phyloP scores from a whole-genome alignment of 192 early-diverging fungal genomes.

The Coemansia sp. region DNA sequence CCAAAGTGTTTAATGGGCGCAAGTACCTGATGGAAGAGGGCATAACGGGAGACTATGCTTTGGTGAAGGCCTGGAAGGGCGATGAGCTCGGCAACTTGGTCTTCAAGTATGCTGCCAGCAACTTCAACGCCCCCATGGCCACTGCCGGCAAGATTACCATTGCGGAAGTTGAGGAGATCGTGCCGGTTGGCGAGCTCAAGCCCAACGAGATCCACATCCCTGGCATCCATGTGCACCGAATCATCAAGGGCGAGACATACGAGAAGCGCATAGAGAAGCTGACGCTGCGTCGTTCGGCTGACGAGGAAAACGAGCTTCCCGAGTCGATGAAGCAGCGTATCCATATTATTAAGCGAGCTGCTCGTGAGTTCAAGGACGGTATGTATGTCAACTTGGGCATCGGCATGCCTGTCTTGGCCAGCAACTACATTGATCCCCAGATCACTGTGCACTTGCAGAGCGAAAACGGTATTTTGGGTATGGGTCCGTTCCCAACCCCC shows the following conservation, averaged over 20 bases:
- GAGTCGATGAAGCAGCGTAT: conserved; percentile 56
- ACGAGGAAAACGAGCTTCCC: conserved; percentile 32
- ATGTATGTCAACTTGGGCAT: conserved; percentile 75
- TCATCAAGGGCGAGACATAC: conserved; percentile 67
- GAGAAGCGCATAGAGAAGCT: conserved; percentile 73
- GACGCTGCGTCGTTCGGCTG: conserved; percentile 53
- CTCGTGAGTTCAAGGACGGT: conserved; percentile 73
- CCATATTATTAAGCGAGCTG: conserved; percentile 71
- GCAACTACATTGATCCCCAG: conserved; percentile 68
- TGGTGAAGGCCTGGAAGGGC: conserved; percentile 86
- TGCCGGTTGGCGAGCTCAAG: conserved; percentile 63
- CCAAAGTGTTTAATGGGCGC: conserved; percentile 61
- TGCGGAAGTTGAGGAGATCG: conserved; percentile 79
- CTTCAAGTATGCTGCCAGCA: conserved; percentile 68
- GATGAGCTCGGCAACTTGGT: conserved; percentile 74
- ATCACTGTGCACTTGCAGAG: conserved; percentile 73
- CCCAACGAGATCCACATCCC: conserved; percentile 73
- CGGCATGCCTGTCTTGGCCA: conserved; percentile 76
- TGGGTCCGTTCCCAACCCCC: conserved; percentile 71
- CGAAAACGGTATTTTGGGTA: conserved; percentile 78
- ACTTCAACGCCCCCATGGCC: conserved; percentile 78
- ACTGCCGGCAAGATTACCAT: conserved; percentile 71
- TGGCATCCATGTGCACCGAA: conserved; percentile 70
- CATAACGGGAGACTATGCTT: conserved; percentile 69
- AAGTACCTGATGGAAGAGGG: conserved; percentile 78